phyloP scores from a whole-genome alignment of 169 alveolate genomes.

The Cryptosporidium bovis region DNA sequence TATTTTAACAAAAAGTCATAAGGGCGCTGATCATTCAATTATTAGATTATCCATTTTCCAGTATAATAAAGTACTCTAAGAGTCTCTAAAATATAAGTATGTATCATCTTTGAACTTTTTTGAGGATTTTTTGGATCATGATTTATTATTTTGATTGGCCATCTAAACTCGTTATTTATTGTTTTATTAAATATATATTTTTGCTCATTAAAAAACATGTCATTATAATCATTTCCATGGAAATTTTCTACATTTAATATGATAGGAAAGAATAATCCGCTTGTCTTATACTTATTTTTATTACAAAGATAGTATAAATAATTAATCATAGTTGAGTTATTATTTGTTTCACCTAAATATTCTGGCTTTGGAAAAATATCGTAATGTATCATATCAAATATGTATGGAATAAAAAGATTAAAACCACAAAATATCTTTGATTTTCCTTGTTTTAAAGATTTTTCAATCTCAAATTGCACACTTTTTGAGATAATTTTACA shows the following conservation, averaged over 20 bases:
- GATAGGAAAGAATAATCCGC: slow-evolving; percentile 31
- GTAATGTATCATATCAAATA: slow-evolving; percentile 6
- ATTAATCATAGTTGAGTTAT: background rate
- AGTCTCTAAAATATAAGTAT: slow-evolving; percentile 9
- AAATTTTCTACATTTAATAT: slow-evolving; percentile 9
- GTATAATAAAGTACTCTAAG: background rate
- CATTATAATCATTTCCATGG: background rate
- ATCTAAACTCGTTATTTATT: slow-evolving; percentile 7
- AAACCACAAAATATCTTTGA: slow-evolving; percentile 52
- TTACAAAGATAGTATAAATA: slow-evolving; percentile 14
- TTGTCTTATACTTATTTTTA: background rate
- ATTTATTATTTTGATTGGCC: slow-evolving; percentile 32
- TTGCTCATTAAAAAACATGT: background rate
- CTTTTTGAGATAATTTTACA: background rate
- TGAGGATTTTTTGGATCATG: slow-evolving; percentile 47
- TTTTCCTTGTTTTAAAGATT: slow-evolving; percentile 64
- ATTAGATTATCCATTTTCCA: background rate
- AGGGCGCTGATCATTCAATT: slow-evolving; percentile 23
- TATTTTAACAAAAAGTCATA: slow-evolving; percentile 14
- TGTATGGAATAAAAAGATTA: slow-evolving; percentile 36
- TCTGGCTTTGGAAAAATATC: slow-evolving; percentile 51
- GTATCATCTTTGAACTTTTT: slow-evolving; percentile 29
- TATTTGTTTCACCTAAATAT: background rate
- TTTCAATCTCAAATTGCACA: slow-evolving; percentile 14
- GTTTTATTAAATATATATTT: slow-evolving; percentile 9